Evolutionary conservation across 1,284 basidiomycete genomes (phyloP).

Genomic region (Athelia psychrophila): DNA sequence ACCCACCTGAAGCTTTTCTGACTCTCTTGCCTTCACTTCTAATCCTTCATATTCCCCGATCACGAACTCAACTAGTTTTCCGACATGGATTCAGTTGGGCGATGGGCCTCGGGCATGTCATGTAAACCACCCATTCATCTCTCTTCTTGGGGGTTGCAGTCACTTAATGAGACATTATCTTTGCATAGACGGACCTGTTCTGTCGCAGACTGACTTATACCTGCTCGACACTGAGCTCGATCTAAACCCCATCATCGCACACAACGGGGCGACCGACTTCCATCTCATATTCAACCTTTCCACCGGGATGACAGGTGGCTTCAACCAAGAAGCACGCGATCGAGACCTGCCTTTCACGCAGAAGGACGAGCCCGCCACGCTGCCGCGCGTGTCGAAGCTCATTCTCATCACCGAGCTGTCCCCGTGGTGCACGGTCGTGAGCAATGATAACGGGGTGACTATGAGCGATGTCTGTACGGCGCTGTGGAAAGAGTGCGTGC

Average conservation of each 20-base stretch:
- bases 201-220: conserved; percentile 73
- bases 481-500: conserved; percentile 68
- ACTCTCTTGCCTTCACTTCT: not conserved
- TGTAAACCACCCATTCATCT: conserved; percentile 10
- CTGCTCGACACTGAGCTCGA: conserved; percentile 64
- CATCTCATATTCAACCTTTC: conserved; percentile 71
- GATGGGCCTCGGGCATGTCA: conserved; percentile 17
- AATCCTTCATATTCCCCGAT: not conserved
- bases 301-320: conserved; percentile 59
- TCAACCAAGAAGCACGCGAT: conserved; percentile 54
- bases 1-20: not conserved
- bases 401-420: conserved; percentile 69
- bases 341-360: conserved; percentile 59
- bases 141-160: not conserved
- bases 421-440: conserved; percentile 79
- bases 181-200: conserved; percentile 70
- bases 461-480: conserved; percentile 64
- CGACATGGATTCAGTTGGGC: conserved; percentile 10
- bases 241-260: conserved; percentile 64
- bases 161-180: not conserved
- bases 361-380: conserved; percentile 75
- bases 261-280: conserved; percentile 42
- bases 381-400: conserved; percentile 72
- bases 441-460: conserved; percentile 70
- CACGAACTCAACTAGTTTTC: not conserved